Percentiles rank a stretch among this genome's conserved stretches.
Conservation (phyloP, 805 yeast species). For the Lipomyces spencermartinsiae region DNA sequence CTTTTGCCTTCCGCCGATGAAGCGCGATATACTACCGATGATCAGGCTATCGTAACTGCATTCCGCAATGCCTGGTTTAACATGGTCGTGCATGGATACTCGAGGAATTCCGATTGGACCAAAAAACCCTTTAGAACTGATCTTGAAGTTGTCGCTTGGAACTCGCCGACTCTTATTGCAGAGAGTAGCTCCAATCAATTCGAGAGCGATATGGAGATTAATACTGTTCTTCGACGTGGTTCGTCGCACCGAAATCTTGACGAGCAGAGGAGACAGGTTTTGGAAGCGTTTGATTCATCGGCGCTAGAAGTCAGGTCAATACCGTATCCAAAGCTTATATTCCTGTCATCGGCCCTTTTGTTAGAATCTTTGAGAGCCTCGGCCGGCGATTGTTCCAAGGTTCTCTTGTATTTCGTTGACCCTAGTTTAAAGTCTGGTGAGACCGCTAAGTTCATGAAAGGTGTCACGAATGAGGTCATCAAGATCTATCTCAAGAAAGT, state of each 20-base stretch:
- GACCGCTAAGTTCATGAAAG: constrained; percentile 70
- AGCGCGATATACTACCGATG: constrained; percentile 51
- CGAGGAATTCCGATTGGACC: constrained; percentile 62
- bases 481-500: constrained; percentile 38
- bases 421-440: constrained; percentile 76
- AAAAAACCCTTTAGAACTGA: constrained; percentile 52
- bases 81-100: constrained; percentile 87
- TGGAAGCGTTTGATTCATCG: constrained; percentile 48
- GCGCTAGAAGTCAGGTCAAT: constrained; percentile 59
- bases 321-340: constrained; percentile 82
- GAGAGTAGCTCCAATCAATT: constrained; percentile 80
- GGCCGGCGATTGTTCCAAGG: constrained; percentile 81
- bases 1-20: constrained; percentile 67
- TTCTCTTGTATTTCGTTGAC: constrained; percentile 81
- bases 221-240: constrained; percentile 87
- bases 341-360: constrained; percentile 79
- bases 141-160: constrained; percentile 77
- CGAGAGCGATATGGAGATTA: constrained; percentile 90
- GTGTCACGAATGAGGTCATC: constrained; percentile 65
- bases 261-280: constrained; percentile 70
- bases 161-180: constrained; percentile 86
- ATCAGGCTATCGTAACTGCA: constrained; percentile 59
- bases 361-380: constrained; percentile 80
- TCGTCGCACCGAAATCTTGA: constrained; percentile 81
- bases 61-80: constrained; percentile 95